phyloP scores from a whole-genome alignment of 768 basidiomycete genomes.

The Termitomyces sp. region DNA sequence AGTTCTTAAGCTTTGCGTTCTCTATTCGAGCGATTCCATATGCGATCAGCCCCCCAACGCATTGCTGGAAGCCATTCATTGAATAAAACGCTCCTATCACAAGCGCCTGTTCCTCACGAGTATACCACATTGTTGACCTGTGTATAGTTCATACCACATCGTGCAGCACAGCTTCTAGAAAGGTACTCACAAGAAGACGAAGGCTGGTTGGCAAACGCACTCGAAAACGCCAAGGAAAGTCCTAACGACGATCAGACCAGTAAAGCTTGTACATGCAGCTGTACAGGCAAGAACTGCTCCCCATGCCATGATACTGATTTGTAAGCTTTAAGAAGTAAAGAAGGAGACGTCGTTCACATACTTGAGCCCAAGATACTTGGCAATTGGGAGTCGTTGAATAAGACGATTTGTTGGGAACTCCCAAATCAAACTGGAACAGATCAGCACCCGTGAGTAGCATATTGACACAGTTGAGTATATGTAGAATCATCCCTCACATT shows the following conservation, averaged over 20 bases:
- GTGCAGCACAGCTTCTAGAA: neutral
- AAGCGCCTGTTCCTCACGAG: slow-evolving; percentile 42
- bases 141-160: neutral
- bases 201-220: slow-evolving; percentile 42
- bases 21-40: slow-evolving; percentile 44
- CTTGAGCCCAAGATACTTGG: slow-evolving; percentile 42
- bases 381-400: slow-evolving; percentile 43
- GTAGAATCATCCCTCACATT: slow-evolving; percentile 19
- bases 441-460: neutral
- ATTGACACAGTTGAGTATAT: neutral
- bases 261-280: slow-evolving; percentile 40
- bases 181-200: slow-evolving; percentile 33
- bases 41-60: slow-evolving; percentile 43
- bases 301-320: slow-evolving; percentile 31
- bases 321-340: neutral
- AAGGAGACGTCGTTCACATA: slow-evolving; percentile 16
- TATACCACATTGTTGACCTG: slow-evolving; percentile 50
- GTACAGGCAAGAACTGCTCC: slow-evolving; percentile 44
- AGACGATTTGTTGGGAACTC: slow-evolving; percentile 45
- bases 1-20: slow-evolving; percentile 36
- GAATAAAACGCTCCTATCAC: slow-evolving; percentile 40
- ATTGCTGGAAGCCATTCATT: slow-evolving; percentile 45
- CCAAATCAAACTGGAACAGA: slow-evolving; percentile 27
- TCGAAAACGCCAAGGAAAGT: slow-evolving; percentile 45
- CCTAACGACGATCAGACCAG: slow-evolving; percentile 38